phyloP scores from a whole-genome alignment of 2,329 filamentous ascomycete species.

The Metarhizium humberi region DNA sequence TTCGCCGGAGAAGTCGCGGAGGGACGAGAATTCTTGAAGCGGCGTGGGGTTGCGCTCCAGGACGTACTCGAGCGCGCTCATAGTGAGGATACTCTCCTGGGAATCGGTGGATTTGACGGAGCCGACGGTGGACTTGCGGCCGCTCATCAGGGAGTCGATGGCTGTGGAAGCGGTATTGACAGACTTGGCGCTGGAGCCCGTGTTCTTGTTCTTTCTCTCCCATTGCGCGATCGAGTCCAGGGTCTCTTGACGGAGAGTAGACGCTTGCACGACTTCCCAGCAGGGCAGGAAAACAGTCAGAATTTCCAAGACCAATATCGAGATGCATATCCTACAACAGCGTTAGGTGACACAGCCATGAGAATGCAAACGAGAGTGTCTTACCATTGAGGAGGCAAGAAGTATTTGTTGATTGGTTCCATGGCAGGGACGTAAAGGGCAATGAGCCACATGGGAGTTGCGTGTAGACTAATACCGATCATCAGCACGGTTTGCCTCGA shows the following conservation, averaged over 20 bases:
- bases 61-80: constrained; percentile 53
- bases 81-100: constrained; percentile 41
- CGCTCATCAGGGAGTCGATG: constrained; percentile 17
- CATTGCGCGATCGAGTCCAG: constrained; percentile 34
- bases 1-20: constrained; percentile 60
- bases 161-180: constrained; percentile 13
- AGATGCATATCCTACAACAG: constrained; percentile 30
- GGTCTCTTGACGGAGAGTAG: constrained; percentile 30
- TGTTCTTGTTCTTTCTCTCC: constrained; percentile 27
- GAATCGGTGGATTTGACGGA: constrained; percentile 14
- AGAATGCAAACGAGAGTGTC: constrained; percentile 30
- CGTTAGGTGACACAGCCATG: background rate
- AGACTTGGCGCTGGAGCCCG: constrained; percentile 10
- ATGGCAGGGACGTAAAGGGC: constrained; percentile 43
- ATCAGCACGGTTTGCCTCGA: background rate
- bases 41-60: constrained; percentile 49
- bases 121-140: constrained; percentile 23
- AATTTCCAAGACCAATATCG: constrained; percentile 50
- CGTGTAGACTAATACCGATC: constrained; percentile 39
- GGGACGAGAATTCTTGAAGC: constrained; percentile 54
- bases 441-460: constrained; percentile 56
- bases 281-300: constrained; percentile 54
- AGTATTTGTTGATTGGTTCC: constrained; percentile 40
- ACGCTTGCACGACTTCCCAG: constrained; percentile 41
- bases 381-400: constrained; percentile 51